phyloP scores from a whole-genome alignment of 2,329 filamentous ascomycete genomes.

The Chaetoscypha palmicola region DNA sequence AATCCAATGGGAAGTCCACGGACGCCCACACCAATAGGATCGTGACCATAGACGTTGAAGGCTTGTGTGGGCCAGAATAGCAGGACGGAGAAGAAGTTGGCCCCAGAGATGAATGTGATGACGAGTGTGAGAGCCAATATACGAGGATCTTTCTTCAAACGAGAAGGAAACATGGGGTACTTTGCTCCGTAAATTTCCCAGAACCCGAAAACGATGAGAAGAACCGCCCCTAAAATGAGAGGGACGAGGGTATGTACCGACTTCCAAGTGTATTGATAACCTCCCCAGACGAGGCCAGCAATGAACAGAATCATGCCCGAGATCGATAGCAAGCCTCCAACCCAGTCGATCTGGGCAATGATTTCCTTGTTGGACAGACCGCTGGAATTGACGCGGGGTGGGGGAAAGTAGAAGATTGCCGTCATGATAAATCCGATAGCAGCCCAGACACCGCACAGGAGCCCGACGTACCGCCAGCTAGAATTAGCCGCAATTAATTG shows the following conservation, averaged over 20 bases:
- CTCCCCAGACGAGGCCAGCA: constrained; percentile 49
- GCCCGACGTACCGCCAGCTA: constrained; percentile 47
- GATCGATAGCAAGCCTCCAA: constrained; percentile 45
- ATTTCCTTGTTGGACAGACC: constrained; percentile 35
- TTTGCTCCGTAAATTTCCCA: constrained; percentile 46
- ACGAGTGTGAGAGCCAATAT: constrained; percentile 46
- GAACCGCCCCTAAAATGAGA: constrained; percentile 41
- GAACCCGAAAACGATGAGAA: constrained; percentile 43
- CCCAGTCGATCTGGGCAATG: constrained; percentile 41
- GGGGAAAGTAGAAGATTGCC: constrained; percentile 46
- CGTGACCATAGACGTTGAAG: constrained; percentile 57
- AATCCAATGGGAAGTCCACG: constrained; percentile 58
- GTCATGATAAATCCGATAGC: constrained; percentile 45
- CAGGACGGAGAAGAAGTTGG: constrained; percentile 39
- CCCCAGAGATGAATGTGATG: constrained; percentile 52
- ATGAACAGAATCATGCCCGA: constrained; percentile 44
- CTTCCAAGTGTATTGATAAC: constrained; percentile 34
- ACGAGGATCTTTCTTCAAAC: constrained; percentile 47
- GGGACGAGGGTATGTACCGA: constrained; percentile 3
- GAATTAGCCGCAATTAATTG: constrained; percentile 45
- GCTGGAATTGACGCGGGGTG: constrained; percentile 37
- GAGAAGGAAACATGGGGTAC: constrained; percentile 39
- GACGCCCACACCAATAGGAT: constrained; percentile 56
- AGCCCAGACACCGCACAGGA: constrained; percentile 46
- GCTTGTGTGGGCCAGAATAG: constrained; percentile 39